A percentile compares a stretch with the other conserved stretches of the same genome.
These are phyloP conservation scores for Stropharia rugosoannulata DNA, from an alignment of 768 basidiomycete species.

Conservation along the genomic window DNA sequence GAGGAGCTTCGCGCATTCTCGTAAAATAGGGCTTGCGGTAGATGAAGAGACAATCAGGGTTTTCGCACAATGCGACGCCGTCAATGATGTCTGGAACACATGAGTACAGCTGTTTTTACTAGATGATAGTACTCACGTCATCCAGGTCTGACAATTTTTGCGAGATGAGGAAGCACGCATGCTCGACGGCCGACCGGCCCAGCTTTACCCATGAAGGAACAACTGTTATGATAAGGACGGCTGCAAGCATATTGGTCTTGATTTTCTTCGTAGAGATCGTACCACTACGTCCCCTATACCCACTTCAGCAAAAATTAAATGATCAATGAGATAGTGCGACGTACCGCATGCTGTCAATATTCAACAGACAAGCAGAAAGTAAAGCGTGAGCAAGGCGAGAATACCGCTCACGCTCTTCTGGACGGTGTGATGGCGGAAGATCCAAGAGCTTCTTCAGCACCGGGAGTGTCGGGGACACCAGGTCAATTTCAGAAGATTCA, in stretches of 20 bases:
- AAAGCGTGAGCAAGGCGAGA: conserved; percentile 71
- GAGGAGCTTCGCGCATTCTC: conserved; percentile 68
- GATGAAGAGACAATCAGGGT: conserved; percentile 76
- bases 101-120: not conserved
- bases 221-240: conserved; percentile 82
- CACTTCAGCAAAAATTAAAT: not conserved
- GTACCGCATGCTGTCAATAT: conserved; percentile 92
- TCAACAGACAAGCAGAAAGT: conserved; percentile 80
- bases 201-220: conserved; percentile 66
- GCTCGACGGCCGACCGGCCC: conserved; percentile 76
- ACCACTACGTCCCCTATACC: conserved; percentile 74
- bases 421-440: conserved; percentile 37
- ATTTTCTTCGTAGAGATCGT: conserved; percentile 75
- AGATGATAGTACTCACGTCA: conserved; percentile 48
- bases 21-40: conserved; percentile 63
- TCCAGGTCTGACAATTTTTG: conserved; percentile 71
- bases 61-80: conserved; percentile 87
- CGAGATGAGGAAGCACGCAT: conserved; percentile 79
- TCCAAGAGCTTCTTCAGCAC: conserved; percentile 76
- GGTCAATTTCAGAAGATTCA: conserved; percentile 76
- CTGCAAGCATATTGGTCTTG: conserved; percentile 86
- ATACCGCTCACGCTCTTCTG: conserved; percentile 51
- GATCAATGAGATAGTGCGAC: conserved; percentile 18
- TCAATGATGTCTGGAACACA: conserved; percentile 62
- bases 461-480: conserved; percentile 79